These are phyloP conservation scores for Candida yuanshanica DNA, from an alignment of 805 yeast species.

Conservation along the genomic window DNA sequence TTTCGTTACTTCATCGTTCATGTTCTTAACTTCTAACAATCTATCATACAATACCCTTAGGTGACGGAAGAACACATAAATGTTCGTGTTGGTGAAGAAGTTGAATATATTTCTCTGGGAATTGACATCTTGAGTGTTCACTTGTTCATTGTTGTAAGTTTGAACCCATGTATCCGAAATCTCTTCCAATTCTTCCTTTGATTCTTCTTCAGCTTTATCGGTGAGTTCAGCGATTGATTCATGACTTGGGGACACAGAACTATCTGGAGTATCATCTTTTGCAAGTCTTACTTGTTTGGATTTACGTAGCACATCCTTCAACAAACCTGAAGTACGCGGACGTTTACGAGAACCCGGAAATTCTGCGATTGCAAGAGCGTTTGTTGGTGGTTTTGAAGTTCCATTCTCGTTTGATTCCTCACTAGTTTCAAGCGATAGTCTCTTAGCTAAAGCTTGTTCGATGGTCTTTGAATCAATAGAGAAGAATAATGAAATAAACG, in stretches of 20 bases:
- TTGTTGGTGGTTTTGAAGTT: slow-evolving; percentile 8
- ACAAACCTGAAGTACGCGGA: slow-evolving; percentile 44
- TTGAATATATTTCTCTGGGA: slow-evolving; percentile 53
- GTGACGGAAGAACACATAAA: slow-evolving; percentile 86
- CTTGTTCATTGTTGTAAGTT: slow-evolving; percentile 16
- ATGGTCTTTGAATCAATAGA: slow-evolving; percentile 46
- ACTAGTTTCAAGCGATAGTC: slow-evolving; percentile 20
- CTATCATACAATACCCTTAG: slow-evolving; percentile 78
- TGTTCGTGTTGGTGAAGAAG: slow-evolving; percentile 80
- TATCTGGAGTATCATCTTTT: slow-evolving; percentile 25
- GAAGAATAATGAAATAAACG: slow-evolving; percentile 70
- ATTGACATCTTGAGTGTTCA: slow-evolving; percentile 25
- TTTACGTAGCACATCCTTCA: slow-evolving; percentile 55
- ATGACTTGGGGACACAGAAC: slow-evolving; percentile 20
- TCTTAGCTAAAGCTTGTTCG: slow-evolving; percentile 32
- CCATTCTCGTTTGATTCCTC: slow-evolving; percentile 17
- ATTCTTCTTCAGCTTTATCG: slow-evolving; percentile 23
- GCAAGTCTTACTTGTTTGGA: slow-evolving; percentile 33
- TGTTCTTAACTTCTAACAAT: slow-evolving; percentile 65
- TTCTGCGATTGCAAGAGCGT: slow-evolving; percentile 9
- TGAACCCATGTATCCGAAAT: slow-evolving; percentile 26
- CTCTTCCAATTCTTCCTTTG: slow-evolving; percentile 20
- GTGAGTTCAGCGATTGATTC: slow-evolving; percentile 17
- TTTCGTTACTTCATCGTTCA: slow-evolving; percentile 63
- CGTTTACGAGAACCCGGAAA: slow-evolving; percentile 26